Evolutionary conservation across 768 basidiomycete species (phyloP).

Genomic region (Russula dissimulans): DNA sequence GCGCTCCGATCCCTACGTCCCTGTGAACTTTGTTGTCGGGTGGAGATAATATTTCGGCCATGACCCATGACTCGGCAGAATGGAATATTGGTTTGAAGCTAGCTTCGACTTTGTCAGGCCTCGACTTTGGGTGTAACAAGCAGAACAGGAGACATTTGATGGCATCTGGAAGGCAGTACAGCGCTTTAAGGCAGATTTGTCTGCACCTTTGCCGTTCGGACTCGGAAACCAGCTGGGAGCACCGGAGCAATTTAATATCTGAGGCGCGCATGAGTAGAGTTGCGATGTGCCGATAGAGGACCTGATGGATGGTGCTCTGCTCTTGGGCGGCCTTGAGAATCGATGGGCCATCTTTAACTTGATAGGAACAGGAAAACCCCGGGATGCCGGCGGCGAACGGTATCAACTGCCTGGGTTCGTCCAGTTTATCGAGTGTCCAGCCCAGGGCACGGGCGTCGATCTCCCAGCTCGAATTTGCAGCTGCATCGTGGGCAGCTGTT

Average conservation of each 20-base stretch:
- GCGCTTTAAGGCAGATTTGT: neutral
- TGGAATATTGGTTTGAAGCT: neutral
- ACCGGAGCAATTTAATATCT: neutral
- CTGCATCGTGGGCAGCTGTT: neutral
- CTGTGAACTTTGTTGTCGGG: neutral
- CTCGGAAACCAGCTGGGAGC: neutral
- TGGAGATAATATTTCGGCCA: neutral
- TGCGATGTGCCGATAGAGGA: neutral
- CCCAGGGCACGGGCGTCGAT: neutral
- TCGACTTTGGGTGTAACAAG: neutral
- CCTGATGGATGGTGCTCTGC: neutral
- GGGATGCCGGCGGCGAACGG: slow-evolving; percentile 3
- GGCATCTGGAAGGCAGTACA: neutral
- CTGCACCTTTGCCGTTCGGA: neutral
- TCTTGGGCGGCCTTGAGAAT: neutral
- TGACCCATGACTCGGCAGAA: neutral
- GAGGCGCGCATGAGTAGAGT: neutral
- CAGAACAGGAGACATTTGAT: neutral
- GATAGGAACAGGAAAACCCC: neutral
- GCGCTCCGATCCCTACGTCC: neutral
- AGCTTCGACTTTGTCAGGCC: neutral
- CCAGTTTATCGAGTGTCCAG: slow-evolving; percentile 6
- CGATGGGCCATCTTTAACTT: neutral
- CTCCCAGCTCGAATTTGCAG: neutral
- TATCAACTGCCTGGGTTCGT: slow-evolving; percentile 1